Percentiles rank a stretch among this genome's conserved stretches.
These are phyloP conservation scores for Colletotrichum neosansevieriae DNA, from an alignment of 2,329 filamentous ascomycete genomes.

Conservation along the genomic window DNA sequence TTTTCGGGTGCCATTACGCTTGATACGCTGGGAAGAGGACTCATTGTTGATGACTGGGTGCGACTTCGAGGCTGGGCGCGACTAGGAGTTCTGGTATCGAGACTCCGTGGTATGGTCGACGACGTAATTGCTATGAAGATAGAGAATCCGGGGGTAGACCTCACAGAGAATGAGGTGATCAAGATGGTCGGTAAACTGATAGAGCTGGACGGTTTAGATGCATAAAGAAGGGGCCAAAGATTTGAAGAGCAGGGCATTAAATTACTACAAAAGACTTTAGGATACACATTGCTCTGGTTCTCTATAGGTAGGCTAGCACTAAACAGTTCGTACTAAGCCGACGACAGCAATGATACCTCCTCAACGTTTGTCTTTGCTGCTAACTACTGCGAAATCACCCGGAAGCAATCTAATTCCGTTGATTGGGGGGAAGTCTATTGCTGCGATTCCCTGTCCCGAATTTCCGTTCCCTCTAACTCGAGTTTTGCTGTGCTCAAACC, in stretches of 20 bases:
- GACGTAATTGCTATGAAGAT: slow-evolving; percentile 84
- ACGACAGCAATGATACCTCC: too few species aligned
- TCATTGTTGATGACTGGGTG: slow-evolving; percentile 94
- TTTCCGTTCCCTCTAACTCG: too few species aligned
- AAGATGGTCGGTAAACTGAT: slow-evolving; percentile 83
- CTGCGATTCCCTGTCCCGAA: too few species aligned
- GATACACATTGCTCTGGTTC: not conserved
- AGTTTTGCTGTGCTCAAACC: too few species aligned
- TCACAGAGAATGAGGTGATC: slow-evolving; percentile 76
- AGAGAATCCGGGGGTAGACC: slow-evolving; percentile 75
- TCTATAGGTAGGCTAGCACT: too few species aligned
- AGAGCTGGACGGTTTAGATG: slow-evolving; percentile 89
- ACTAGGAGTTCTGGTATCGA: slow-evolving; percentile 88
- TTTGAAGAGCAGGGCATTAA: not conserved
- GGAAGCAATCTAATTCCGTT: too few species aligned
- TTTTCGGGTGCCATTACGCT: slow-evolving; percentile 88
- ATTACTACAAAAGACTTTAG: not conserved
- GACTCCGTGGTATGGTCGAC: slow-evolving; percentile 89
- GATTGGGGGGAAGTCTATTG: too few species aligned
- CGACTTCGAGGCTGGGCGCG: slow-evolving; percentile 89
- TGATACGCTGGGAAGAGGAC: slow-evolving; percentile 86
- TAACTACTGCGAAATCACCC: too few species aligned
- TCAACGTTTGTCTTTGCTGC: too few species aligned
- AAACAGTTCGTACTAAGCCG: too few species aligned
- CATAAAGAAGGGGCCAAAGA: slow-evolving; percentile 47